Conservation (phyloP, 78 protist species). For the Dictyostelium citrinum region DNA sequence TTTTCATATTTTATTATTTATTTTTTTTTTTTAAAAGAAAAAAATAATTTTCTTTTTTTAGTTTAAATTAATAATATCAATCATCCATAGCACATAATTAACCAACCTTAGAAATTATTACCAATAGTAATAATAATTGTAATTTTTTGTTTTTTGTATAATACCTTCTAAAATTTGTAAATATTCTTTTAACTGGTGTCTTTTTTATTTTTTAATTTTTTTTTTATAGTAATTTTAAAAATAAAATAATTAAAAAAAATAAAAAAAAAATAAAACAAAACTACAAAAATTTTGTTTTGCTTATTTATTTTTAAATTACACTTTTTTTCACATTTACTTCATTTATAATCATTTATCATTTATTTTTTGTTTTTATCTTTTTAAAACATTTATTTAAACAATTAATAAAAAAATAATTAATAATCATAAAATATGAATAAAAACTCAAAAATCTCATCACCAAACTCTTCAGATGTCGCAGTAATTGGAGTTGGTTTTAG, state of each 20-base stretch:
- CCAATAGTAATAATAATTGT: neutral
- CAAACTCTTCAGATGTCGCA: constrained; percentile 24
- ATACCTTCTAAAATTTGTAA: neutral
- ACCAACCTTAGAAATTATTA: neutral
- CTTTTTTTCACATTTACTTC: neutral
- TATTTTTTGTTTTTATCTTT: too few relatives aligned
- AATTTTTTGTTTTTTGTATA: neutral
- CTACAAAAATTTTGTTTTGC: neutral
- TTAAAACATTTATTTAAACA: too few relatives aligned
- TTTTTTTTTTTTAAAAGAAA: too few relatives aligned
- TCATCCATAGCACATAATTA: neutral
- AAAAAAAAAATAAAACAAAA: neutral
- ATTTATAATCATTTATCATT: neutral
- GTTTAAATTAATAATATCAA: neutral
- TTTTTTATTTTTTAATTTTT: neutral
- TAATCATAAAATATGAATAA: neutral
- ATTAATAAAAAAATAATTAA: too few relatives aligned
- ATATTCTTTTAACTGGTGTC: neutral
- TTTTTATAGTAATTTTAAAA: neutral
- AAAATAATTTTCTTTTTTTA: neutral
- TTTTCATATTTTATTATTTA: too few relatives aligned
- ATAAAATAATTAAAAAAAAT: neutral
- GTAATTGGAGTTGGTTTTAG: constrained; percentile 80
- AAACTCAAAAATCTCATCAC: neutral
- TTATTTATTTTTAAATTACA: neutral